Percentiles rank a stretch among this genome's conserved stretches.
Evolutionary conservation across 805 yeast genomes (phyloP).

Genomic region (Pichia exigua): DNA sequence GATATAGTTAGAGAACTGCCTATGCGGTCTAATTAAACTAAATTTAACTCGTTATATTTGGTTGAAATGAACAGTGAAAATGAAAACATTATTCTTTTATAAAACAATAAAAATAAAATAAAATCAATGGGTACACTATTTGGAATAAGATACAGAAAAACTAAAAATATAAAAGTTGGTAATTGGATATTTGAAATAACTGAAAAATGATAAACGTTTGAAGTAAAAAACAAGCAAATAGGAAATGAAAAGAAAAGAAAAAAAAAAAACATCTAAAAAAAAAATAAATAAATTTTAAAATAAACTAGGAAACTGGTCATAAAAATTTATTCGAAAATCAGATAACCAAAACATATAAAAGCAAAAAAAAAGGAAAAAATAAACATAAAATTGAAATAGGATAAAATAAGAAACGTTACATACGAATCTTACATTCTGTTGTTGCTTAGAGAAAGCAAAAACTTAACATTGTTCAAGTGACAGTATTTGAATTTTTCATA

Average conservation of each 20-base stretch:
- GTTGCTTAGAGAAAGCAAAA: background rate
- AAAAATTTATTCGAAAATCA: background rate
- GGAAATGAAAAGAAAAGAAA: background rate
- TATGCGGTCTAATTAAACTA: no score
- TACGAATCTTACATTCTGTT: no score
- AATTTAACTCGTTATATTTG: no score
- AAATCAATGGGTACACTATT: background rate
- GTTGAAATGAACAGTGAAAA: no score
- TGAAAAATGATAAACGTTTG: background rate
- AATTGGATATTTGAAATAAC: background rate
- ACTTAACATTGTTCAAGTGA: constrained; percentile 23
- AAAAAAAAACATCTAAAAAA: no score
- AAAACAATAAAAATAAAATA: no score
- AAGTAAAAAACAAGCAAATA: background rate
- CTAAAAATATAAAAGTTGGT: background rate
- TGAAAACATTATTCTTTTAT: no score
- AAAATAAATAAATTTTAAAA: background rate
- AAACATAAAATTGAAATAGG: background rate
- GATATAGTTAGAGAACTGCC: no score
- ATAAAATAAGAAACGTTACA: no score
- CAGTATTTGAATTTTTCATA: background rate
- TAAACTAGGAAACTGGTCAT: background rate
- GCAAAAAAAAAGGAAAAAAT: background rate
- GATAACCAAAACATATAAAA: background rate
- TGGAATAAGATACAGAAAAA: background rate